These are phyloP conservation scores for Aspergillus puulaauensis DNA, from an alignment of 2,329 filamentous ascomycete species.

Conservation along the genomic window DNA sequence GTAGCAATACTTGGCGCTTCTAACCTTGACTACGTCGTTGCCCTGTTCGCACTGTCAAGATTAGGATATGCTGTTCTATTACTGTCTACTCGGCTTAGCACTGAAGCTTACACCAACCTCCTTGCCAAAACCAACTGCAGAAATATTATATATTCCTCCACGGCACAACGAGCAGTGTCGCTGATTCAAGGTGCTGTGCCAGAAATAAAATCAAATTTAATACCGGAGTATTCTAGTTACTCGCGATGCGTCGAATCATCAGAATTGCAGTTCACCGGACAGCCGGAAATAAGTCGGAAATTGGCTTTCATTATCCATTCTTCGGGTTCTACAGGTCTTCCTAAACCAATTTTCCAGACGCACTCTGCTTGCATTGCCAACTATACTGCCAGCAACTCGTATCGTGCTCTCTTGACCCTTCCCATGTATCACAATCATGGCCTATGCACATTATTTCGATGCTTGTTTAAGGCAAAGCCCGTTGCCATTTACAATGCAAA, in stretches of 20 bases:
- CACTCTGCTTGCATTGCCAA: constrained; percentile 53
- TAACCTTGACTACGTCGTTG: constrained; percentile 56
- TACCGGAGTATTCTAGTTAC: constrained; percentile 3
- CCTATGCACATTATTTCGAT: constrained; percentile 53
- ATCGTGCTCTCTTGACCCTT: constrained; percentile 53
- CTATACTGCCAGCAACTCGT: constrained; percentile 43
- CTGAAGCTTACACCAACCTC: constrained; percentile 50
- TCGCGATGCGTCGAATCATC: constrained; percentile 13
- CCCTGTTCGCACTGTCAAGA: constrained; percentile 55
- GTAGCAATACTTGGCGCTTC: constrained; percentile 56
- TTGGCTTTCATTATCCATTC: constrained; percentile 49
- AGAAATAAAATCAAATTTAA: background rate
- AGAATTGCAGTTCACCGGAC: constrained; percentile 16
- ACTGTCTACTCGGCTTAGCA: constrained; percentile 55
- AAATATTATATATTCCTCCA: constrained; percentile 6
- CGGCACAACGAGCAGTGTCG: constrained; percentile 14
- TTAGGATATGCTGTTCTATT: constrained; percentile 58
- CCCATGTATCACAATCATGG: constrained; percentile 62
- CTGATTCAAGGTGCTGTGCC: background rate
- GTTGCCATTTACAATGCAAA: constrained; percentile 56
- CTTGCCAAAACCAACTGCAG: constrained; percentile 41
- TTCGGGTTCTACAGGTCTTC: constrained; percentile 60
- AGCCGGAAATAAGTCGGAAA: constrained; percentile 27
- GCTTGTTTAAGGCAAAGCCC: constrained; percentile 51
- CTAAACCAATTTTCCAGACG: constrained; percentile 61